Evolutionary conservation across 805 yeast species (phyloP).

Genomic region (Priceomyces carsonii): DNA sequence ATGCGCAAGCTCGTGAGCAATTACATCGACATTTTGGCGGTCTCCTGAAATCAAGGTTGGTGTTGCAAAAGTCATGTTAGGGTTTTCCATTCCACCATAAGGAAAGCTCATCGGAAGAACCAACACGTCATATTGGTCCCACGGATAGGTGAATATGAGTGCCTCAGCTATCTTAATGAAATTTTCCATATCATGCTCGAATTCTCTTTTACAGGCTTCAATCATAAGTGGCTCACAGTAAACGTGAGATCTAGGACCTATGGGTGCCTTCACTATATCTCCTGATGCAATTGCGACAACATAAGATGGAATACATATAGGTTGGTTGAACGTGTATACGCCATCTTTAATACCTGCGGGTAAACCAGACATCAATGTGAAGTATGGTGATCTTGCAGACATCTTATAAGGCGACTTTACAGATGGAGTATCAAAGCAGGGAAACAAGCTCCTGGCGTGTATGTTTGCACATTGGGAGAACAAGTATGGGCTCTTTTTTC

Average conservation of each 20-base stretch:
- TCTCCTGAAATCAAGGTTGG: constrained; percentile 87
- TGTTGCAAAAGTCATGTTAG: constrained; percentile 86
- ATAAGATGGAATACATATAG: constrained; percentile 83
- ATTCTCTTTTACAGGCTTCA: constrained; percentile 73
- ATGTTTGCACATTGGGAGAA: constrained; percentile 92
- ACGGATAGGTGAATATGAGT: constrained; percentile 76
- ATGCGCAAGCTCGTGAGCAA: constrained; percentile 92
- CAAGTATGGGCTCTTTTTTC: constrained; percentile 65
- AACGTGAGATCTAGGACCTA: constrained; percentile 87
- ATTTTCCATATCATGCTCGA: constrained; percentile 75
- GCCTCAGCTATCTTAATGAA: constrained; percentile 79
- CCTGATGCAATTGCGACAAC: constrained; percentile 86
- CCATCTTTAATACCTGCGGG: constrained; percentile 24
- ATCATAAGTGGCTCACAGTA: constrained; percentile 75
- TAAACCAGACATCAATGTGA: constrained; percentile 75
- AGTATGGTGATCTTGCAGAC: constrained; percentile 60
- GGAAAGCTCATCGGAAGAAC: constrained; percentile 79
- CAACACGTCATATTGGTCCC: constrained; percentile 80
- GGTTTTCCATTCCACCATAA: constrained; percentile 95
- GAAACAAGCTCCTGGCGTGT: constrained; percentile 84
- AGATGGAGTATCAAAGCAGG: constrained; percentile 90
- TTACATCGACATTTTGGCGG: constrained; percentile 81
- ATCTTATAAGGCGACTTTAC: constrained; percentile 67
- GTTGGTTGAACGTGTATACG: constrained; percentile 53
- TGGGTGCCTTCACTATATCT: constrained; percentile 60